phyloP scores from a whole-genome alignment of 257 asterid genomes.

The Przewalskia tangutica region DNA sequence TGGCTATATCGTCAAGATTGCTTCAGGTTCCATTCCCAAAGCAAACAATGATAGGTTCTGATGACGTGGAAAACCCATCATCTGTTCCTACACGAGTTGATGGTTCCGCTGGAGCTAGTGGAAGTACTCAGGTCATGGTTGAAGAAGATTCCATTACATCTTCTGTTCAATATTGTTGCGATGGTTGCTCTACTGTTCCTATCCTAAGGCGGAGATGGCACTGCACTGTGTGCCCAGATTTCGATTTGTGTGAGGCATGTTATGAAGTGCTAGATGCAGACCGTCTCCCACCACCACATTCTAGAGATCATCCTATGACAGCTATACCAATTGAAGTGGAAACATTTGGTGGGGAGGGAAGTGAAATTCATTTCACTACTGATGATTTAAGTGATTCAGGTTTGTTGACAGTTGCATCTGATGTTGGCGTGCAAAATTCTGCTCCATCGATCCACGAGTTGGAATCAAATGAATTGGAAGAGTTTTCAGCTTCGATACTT shows the following conservation, averaged over 20 bases:
- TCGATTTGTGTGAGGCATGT: slow-evolving; percentile 95
- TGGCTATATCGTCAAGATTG: slow-evolving; percentile 97
- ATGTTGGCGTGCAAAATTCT: slow-evolving; percentile 39
- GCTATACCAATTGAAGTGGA: slow-evolving; percentile 96
- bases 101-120: slow-evolving; percentile 42
- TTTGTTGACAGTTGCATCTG: slow-evolving; percentile 57
- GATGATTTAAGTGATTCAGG: slow-evolving; percentile 60
- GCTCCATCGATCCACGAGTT: slow-evolving; percentile 71
- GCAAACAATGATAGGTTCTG: slow-evolving; percentile 89
- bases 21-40: slow-evolving; percentile 99
- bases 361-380: slow-evolving; percentile 69
- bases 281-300: slow-evolving; percentile 89
- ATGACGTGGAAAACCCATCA: slow-evolving; percentile 58
- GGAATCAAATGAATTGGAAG: slow-evolving; percentile 69
- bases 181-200: slow-evolving; percentile 98
- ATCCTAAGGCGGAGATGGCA: slow-evolving; percentile 96
- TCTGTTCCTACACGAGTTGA: slow-evolving; percentile 58
- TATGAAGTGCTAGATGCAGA: slow-evolving; percentile 90
- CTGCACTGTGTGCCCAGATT: slow-evolving; percentile 95
- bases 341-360: slow-evolving; percentile 69
- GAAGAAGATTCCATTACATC: slow-evolving; percentile 94
- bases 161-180: slow-evolving; percentile 96
- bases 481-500: slow-evolving; percentile 53
- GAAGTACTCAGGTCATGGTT: slow-evolving; percentile 61
- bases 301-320: slow-evolving; percentile 94